Evolutionary conservation across 2,329 filamentous ascomycete species (phyloP).

Genomic region (Ceratocystis destructans): DNA sequence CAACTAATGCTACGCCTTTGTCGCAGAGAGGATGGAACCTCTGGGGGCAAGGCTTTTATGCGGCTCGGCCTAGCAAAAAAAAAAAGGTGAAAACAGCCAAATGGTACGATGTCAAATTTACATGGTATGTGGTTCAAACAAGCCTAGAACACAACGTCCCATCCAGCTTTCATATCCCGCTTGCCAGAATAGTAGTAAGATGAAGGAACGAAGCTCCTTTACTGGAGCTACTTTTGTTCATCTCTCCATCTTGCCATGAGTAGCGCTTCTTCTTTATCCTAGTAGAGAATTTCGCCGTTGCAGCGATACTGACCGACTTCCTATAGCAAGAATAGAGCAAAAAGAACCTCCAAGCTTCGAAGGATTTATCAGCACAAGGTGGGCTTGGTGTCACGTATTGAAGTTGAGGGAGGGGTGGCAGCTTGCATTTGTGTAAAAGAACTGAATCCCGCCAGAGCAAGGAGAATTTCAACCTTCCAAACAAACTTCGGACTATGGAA

Average conservation of each 20-base stretch:
- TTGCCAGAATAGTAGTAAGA: not conserved
- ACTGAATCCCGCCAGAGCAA: not conserved
- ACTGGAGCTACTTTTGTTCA: constrained; percentile 6
- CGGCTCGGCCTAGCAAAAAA: not conserved
- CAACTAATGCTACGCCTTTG: not conserved
- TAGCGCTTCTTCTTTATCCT: not conserved
- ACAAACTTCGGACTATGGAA: constrained; percentile 8
- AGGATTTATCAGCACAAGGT: not conserved
- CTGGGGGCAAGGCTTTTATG: not conserved
- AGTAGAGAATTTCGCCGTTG: not conserved
- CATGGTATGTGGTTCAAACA: not conserved
- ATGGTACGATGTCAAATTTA: not conserved
- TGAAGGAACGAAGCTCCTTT: constrained; percentile 1
- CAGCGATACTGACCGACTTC: constrained; percentile 9
- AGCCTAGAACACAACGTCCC: not conserved
- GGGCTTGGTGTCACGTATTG: not conserved
- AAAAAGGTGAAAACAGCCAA: not conserved
- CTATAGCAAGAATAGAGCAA: not conserved
- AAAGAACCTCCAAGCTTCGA: not conserved
- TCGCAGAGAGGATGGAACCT: not conserved
- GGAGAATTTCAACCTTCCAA: not conserved
- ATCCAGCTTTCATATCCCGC: not conserved
- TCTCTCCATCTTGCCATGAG: not conserved
- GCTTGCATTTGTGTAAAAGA: not conserved
- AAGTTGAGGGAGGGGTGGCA: not conserved